These are phyloP conservation scores for Filobasidium uniguttulatum DNA, from an alignment of 1,284 basidiomycete species.

Conservation along the genomic window DNA sequence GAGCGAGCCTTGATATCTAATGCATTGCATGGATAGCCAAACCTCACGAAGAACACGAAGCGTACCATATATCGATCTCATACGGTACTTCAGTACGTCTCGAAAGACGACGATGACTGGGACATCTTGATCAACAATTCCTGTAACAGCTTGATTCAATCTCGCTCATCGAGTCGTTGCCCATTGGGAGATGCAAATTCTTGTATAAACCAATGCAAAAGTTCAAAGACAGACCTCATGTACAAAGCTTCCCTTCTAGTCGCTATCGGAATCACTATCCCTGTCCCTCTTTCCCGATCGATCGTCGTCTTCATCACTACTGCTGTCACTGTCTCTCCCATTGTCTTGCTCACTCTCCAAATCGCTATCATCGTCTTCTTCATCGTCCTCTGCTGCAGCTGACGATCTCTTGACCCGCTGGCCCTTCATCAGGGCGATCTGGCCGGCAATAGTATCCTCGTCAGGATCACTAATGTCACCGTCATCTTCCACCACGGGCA, in stretches of 20 bases:
- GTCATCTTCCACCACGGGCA: conserved; percentile 52
- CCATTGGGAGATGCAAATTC: no score
- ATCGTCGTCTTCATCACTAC: conserved; percentile 23
- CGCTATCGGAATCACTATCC: conserved; percentile 27
- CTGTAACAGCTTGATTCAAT: no score
- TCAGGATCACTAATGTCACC: conserved; percentile 94
- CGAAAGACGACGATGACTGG: no score
- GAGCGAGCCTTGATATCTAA: no score
- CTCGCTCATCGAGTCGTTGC: no score
- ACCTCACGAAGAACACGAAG: no score
- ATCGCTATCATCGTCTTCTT: conserved; percentile 40
- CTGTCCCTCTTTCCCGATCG: conserved; percentile 35
- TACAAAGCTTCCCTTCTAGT: conserved; percentile 15
- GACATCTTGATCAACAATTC: no score
- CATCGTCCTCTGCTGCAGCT: conserved; percentile 35
- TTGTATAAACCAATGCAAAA: no score
- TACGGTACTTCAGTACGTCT: no score
- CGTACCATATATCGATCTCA: no score
- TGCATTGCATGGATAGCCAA: no score
- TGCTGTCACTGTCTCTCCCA: conserved; percentile 39
- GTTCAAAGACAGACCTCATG: no score
- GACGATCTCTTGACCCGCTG: conserved; percentile 59
- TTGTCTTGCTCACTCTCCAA: conserved; percentile 36
- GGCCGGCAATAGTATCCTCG: conserved; percentile 86
- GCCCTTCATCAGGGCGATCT: conserved; percentile 96